Evolutionary conservation across 2,329 filamentous ascomycete species (phyloP), one percentile per base, ranked within the genome.

Genomic region (Pyrenophora teres): DNA sequence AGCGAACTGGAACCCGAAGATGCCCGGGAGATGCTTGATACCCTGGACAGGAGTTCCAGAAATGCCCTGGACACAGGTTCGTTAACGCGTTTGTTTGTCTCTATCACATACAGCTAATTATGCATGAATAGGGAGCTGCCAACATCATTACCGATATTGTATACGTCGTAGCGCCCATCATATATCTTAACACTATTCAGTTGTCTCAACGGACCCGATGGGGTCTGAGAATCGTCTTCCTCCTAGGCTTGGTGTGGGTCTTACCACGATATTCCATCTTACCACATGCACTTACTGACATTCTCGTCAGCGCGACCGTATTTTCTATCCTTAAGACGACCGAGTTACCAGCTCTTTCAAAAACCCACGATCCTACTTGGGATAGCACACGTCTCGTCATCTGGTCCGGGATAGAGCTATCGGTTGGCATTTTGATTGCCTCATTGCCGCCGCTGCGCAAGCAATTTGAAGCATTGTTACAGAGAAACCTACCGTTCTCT

Each of bases 131-230:
- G 53, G 62, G 56, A 12, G 49, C 64, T 6, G 60, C 57, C 6
- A 71, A 71, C 45, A 62, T 62, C 40, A 19, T 67, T 33, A 71
- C 64, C 3, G 65, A 71, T 21, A 32, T 65, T 0, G 57, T 71
- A 0, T 67, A 68, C 35, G 60, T 66, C 4, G 59, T 63, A 6
- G 65, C 67, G 2, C 65, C 65, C 1, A 52, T 69, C 13, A 37
- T 67, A 12, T 71, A 69, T 35, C 52, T 71, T 2, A 60, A 54
- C 5, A 60, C 52, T 12, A 50, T 69, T 3, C 65, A 70, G 33
- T 35, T 71, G 4, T 51, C 60, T 3, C 50, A 46, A 9, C 62
- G 62, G 5, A 69, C 67, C 3, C 59, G 68, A 46, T 64, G 62
- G 60, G 59, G 64, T 3, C 32, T 69, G 5, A 50, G 64, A 8